Evolutionary conservation across 2,329 filamentous ascomycete genomes (phyloP), one percentile per base, ranked within the genome.

Genomic region (Colletotrichum incanum): DNA sequence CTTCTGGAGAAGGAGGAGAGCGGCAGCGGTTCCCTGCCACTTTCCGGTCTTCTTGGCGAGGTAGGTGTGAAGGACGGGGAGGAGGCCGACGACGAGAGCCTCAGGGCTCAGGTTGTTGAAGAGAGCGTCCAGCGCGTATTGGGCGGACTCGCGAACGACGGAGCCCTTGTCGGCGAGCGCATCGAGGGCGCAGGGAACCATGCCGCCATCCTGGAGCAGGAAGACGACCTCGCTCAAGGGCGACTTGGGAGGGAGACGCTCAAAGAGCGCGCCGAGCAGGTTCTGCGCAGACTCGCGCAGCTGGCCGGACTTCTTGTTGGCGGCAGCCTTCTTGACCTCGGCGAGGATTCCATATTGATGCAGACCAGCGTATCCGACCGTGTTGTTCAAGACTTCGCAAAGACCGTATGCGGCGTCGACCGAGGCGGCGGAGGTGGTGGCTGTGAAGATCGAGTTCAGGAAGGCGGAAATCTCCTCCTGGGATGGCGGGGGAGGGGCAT

Each of bases 11-110:
- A 98, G 83, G 82, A 93, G 91, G 80, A 93, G 93, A 56, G 94
- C 96, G 73, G 93, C 95, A 65, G 98, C 94, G 20, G 94, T 94
- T 73, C 96, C 96, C 84, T 99, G 96, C 96, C 96, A 99, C 85
- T 99, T 99, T 76, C 94, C 95, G 20, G 94, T 93, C 79, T 90
- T 91, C 84, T 94, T 97, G 79, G 87, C 87, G 39, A 99, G 87
- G 81, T 98, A 98, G 64, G 88, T 84, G 74, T 87, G 84, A 50
- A 99, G 86, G 20, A 90, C 88, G 3, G 96, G 95, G 63, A 99
- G 86, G 52, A 99, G 88, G 26, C 93, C 95, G 74, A 91, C 89
- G 64, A 97, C 93, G 78, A 97, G 90, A 61, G 94, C 92, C 86
- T 98, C 96, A 67, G 94, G 86, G 79, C 90, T 92, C 74, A 99